A percentile compares a stretch with the other conserved stretches of the same genome.
Conservation (phyloP, 139 green algal species). For the Chlorella sp. region DNA sequence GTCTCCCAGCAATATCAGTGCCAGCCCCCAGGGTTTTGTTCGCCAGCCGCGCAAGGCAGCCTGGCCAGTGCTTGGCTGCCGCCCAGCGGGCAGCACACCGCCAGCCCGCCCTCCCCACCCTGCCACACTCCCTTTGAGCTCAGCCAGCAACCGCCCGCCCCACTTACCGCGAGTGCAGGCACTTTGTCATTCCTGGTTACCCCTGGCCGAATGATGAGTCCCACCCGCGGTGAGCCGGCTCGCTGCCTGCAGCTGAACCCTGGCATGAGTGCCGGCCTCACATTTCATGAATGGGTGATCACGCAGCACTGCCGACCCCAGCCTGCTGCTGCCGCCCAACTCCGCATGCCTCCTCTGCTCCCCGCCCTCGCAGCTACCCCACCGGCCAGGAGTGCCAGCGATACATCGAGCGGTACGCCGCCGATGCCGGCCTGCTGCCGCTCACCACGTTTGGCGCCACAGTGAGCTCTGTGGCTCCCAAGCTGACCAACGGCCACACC, state of each 20-base stretch:
- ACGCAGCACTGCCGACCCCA: not conserved
- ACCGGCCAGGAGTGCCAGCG: slow-evolving; percentile 9
- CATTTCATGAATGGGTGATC: no score
- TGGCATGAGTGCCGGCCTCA: no score
- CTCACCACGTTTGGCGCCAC: not conserved
- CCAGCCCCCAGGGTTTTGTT: no score
- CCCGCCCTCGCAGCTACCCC: slow-evolving; percentile 1
- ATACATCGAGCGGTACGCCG: slow-evolving; percentile 12
- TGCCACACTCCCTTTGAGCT: no score
- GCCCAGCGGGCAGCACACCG: no score
- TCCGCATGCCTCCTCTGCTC: not conserved
- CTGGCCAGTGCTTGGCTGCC: no score
- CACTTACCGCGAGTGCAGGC: not conserved
- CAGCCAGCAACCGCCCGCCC: no score
- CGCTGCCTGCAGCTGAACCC: not conserved
- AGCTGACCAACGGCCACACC: not conserved
- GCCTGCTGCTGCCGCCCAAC: not conserved
- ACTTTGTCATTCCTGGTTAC: slow-evolving; percentile 23
- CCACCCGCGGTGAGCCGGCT: not conserved
- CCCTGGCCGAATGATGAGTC: slow-evolving; percentile 4
- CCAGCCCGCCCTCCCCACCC: no score
- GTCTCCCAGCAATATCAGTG: no score
- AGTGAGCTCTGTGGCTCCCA: not conserved
- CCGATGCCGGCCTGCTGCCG: not conserved
- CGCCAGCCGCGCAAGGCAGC: no score